Conservation (phyloP, 169 alveolate species). For the Fabrea salina region DNA sequence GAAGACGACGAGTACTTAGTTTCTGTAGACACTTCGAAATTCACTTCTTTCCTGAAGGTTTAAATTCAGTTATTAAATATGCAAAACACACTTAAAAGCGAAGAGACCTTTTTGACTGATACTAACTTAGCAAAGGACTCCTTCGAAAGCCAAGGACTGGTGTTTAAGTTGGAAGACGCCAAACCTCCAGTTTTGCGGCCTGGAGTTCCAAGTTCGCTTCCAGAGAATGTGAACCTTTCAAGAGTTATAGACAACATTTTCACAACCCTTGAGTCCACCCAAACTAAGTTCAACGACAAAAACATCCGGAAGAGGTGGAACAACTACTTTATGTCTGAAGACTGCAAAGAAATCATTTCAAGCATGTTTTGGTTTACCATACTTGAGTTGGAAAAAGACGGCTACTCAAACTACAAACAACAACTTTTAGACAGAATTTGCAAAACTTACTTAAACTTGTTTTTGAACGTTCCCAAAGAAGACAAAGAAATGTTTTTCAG, state of each 20-base stretch:
- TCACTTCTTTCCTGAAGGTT: too few species aligned
- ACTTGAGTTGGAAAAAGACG: conserved; percentile 5
- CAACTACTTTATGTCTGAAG: background rate
- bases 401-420: background rate
- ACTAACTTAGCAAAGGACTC: too few species aligned
- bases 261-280: background rate
- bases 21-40: too few species aligned
- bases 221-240: conserved; percentile 12
- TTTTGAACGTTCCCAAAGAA: conserved; percentile 7
- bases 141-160: background rate
- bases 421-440: conserved; percentile 29
- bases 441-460: background rate
- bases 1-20: too few species aligned
- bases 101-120: too few species aligned
- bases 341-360: background rate
- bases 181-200: background rate
- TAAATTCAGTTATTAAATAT: too few species aligned
- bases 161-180: conserved; percentile 24
- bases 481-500: conserved; percentile 33
- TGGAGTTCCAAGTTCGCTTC: conserved; percentile 1
- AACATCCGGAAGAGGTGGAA: background rate
- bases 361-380: conserved; percentile 28
- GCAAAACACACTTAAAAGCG: too few species aligned
- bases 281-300: conserved; percentile 26
- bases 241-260: conserved; percentile 28